Percentiles rank a stretch among this genome's conserved stretches.
Evolutionary conservation across 2,329 filamentous ascomycete genomes (phyloP).

Genomic region (Aplosporella prunicola): DNA sequence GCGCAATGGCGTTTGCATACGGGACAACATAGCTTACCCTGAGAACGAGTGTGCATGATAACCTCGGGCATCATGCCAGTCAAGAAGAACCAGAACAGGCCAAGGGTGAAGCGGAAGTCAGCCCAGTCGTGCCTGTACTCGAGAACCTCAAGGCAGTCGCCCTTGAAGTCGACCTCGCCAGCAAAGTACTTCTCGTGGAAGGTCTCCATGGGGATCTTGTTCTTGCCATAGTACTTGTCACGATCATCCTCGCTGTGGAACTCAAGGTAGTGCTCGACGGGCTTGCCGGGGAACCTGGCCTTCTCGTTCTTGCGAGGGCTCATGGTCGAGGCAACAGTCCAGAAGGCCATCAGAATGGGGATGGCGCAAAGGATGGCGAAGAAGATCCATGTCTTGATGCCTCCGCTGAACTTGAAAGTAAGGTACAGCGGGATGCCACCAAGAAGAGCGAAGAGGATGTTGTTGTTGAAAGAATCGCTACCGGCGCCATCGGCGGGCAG

Average conservation of each 20-base stretch:
- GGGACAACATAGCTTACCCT: conserved; percentile 58
- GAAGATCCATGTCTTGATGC: conserved; percentile 80
- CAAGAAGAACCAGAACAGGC: conserved; percentile 80
- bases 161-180: conserved; percentile 90
- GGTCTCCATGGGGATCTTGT: conserved; percentile 81
- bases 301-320: conserved; percentile 91
- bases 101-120: conserved; percentile 80
- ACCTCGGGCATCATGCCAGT: conserved; percentile 81
- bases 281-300: conserved; percentile 72
- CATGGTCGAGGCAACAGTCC: conserved; percentile 68
- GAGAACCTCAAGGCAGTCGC: conserved; percentile 76
- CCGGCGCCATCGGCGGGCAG: conserved; percentile 83
- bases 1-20: too few relatives aligned
- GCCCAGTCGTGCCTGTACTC: conserved; percentile 98
- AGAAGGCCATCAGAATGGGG: conserved; percentile 74
- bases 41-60: conserved; percentile 83
- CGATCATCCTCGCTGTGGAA: conserved; percentile 58
- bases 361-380: conserved; percentile 68
- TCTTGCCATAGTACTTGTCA: conserved; percentile 63
- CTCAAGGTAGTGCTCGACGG: conserved; percentile 81
- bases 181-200: conserved; percentile 99
- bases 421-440: conserved; percentile 67
- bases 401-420: conserved; percentile 74
- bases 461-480: conserved; percentile 79
- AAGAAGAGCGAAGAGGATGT: conserved; percentile 61